Evolutionary conservation across 495 filamentous ascomycete species (phyloP).

Genomic region (Paragyromitra xinjiangensis): DNA sequence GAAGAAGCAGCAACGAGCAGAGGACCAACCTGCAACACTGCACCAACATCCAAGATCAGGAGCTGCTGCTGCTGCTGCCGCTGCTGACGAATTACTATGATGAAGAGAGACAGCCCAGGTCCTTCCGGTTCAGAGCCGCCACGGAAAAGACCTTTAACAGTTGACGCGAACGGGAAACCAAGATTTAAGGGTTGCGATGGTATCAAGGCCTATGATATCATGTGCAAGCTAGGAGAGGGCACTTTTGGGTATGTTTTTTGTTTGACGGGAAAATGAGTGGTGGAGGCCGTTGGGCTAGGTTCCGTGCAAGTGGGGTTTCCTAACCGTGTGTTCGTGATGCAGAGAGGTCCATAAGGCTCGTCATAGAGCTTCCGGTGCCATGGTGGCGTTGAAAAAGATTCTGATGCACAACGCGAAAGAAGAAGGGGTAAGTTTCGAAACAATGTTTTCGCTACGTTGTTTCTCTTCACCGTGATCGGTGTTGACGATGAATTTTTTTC

Average conservation of each 20-base stretch:
- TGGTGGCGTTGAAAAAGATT: constrained; percentile 94
- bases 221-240: constrained; percentile 93
- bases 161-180: constrained; percentile 56
- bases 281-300: constrained; percentile 10
- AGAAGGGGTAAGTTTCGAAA: constrained; percentile 69
- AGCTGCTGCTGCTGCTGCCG: constrained; percentile 17
- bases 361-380: constrained; percentile 72
- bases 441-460: constrained; percentile 24
- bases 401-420: constrained; percentile 87
- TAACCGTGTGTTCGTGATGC: constrained; percentile 34
- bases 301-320: constrained; percentile 37
- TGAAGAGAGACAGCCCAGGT: constrained; percentile 56
- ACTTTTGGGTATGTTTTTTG: constrained; percentile 79
- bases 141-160: constrained; percentile 54
- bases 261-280: neutral
- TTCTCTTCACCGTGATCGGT: constrained; percentile 34
- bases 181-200: constrained; percentile 85
- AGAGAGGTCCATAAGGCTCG: constrained; percentile 92
- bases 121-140: constrained; percentile 55
- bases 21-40: constrained; percentile 22
- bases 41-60: constrained; percentile 13
- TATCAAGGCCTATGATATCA: constrained; percentile 85
- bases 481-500: constrained; percentile 19
- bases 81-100: constrained; percentile 47
- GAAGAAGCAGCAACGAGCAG: constrained; percentile 29